Evolutionary conservation across 2,329 filamentous ascomycete species (phyloP), one percentile per base, ranked within the genome.

Genomic region (Cladobotryum protrusum): DNA sequence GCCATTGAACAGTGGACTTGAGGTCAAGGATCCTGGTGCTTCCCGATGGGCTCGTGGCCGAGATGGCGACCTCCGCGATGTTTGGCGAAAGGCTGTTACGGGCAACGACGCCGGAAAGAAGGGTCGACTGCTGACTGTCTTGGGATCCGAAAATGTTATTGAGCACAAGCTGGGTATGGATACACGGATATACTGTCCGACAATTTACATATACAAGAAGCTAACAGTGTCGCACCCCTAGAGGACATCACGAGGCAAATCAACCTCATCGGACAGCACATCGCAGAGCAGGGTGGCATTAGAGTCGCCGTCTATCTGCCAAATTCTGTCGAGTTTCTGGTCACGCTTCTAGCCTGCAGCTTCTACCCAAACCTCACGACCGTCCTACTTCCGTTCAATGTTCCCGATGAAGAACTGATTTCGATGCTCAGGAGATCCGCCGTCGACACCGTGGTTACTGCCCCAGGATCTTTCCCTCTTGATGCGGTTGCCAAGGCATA

Each of bases 281-380:
- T 89, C 57, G 74, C 87, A 50, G 80, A 87, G 59, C 80, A 86
- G 55, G 81, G 83, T 49, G 82, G 82, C 35, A 86, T 83, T 64
- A 85, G 83, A 45, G 87, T 97, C 32, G 93, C 90, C 54, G 79
- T 97, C 56, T 96, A 95, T 67, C 77, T 97, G 50, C 89, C 91
- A 40, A 96, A 99, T 74, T 96, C 90, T 43, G 77, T 95, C 61
- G 93, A 99, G 69, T 82, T 95, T 54, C 73, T 99, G 45, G 79
- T 82, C 33, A 78, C 86, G 7, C 73, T 97, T 17, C 95, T 99
- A 61, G 89, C 91, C 50, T 91, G 87, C 66, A 83, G 88, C 56
- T 97, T 96, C 72, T 92, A 95, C 68, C 63, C 69, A 14, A 87
- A 86, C 61, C 77, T 95, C 59, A 89, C 85, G 11, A 83, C 86